Evolutionary conservation across 2,329 filamentous ascomycete genomes (phyloP).

Genomic region (Cladobotryum mycophilum): DNA sequence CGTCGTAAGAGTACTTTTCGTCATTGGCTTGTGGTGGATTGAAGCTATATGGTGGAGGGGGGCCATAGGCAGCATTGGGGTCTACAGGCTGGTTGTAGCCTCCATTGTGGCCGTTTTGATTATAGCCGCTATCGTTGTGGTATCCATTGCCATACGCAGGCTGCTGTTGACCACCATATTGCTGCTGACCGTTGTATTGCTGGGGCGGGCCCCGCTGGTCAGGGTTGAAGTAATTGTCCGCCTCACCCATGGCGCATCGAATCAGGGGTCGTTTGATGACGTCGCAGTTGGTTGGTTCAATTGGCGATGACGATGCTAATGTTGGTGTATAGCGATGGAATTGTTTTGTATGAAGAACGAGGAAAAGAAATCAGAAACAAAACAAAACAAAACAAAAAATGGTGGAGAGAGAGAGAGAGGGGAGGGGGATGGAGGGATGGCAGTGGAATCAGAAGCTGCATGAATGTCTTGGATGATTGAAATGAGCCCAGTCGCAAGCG

Average conservation of each 20-base stretch:
- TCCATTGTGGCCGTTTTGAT: constrained; percentile 15
- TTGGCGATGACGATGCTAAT: neutral
- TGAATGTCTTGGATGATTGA: neutral
- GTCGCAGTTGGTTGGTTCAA: neutral
- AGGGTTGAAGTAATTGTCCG: constrained; percentile 27
- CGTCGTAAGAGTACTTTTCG: constrained; percentile 60
- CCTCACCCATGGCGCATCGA: constrained; percentile 27
- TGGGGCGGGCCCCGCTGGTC: constrained; percentile 15
- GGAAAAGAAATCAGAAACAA: too few species aligned
- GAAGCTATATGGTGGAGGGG: constrained; percentile 29
- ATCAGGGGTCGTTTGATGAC: neutral
- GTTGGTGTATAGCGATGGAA: neutral
- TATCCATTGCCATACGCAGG: constrained; percentile 4
- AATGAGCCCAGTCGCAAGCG: neutral
- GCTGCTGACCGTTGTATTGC: constrained; percentile 10
- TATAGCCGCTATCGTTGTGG: constrained; percentile 13
- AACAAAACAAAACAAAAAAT: too few species aligned
- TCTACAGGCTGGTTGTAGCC: constrained; percentile 20
- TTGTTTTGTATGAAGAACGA: neutral
- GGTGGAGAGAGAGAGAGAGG: neutral
- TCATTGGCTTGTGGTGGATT: constrained; percentile 31
- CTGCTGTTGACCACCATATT: constrained; percentile 15
- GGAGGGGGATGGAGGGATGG: neutral
- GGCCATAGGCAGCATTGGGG: constrained; percentile 24
- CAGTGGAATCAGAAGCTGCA: neutral